phyloP scores from a whole-genome alignment of 805 yeast species.

The Starmera amethionina region DNA sequence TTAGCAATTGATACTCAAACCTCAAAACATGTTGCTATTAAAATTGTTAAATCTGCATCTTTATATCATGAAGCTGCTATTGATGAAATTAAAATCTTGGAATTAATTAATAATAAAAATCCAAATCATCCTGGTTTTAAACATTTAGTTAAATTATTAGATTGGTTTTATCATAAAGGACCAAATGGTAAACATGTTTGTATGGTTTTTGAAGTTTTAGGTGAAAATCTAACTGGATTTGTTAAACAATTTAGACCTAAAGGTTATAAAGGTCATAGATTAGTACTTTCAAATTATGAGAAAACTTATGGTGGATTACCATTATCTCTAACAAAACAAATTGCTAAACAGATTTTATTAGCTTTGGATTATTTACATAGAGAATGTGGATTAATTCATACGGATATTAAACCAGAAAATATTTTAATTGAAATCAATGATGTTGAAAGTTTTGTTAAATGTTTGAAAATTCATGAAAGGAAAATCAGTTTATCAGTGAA shows the following conservation, averaged over 20 bases:
- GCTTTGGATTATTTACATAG: conserved; percentile 51
- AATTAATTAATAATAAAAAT: conserved; percentile 20
- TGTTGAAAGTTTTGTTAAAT: conserved; percentile 37
- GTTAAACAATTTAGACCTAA: conserved; percentile 28
- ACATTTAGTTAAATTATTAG: conserved; percentile 43
- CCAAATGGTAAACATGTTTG: conserved; percentile 58
- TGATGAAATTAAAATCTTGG: conserved; percentile 48
- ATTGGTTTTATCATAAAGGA: conserved; percentile 46
- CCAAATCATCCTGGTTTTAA: conserved; percentile 38
- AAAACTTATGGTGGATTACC: conserved; percentile 46
- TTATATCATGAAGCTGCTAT: conserved; percentile 53
- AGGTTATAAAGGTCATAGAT: background rate
- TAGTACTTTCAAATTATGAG: conserved; percentile 22
- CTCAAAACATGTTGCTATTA: conserved; percentile 47
- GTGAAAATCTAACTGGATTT: conserved; percentile 46
- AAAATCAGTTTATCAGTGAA: background rate
- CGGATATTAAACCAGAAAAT: conserved; percentile 73
- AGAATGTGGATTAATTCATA: conserved; percentile 58
- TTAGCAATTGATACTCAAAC: conserved; percentile 32
- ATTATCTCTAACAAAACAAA: conserved; percentile 40
- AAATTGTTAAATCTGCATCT: conserved; percentile 45
- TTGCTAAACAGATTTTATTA: conserved; percentile 43
- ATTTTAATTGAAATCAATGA: conserved; percentile 44
- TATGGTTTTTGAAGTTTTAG: conserved; percentile 58
- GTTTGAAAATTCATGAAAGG: background rate